Conservation (phyloP, 768 basidiomycete genomes). For the Tylopilus balloui region DNA sequence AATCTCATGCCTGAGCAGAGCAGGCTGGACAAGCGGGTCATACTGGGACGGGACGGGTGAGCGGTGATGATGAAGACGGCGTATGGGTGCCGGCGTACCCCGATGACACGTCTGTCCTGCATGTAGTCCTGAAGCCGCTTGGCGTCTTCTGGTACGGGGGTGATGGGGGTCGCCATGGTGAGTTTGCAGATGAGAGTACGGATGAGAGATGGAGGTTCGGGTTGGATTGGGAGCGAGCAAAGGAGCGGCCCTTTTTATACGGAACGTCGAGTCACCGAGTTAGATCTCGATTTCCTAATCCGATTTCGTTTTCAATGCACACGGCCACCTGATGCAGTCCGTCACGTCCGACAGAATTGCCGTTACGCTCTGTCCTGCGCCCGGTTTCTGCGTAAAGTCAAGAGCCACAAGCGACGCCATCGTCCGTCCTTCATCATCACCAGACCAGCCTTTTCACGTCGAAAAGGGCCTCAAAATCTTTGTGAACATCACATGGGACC, state of each 20-base stretch:
- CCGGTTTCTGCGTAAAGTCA: constrained; percentile 74
- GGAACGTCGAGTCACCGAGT: background rate
- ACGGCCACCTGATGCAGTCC: constrained; percentile 18
- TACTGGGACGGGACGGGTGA: constrained; percentile 48
- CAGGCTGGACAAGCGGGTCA: constrained; percentile 94
- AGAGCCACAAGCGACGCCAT: constrained; percentile 39
- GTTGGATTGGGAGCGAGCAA: background rate
- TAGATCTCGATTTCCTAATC: constrained; percentile 10
- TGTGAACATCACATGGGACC: constrained; percentile 69
- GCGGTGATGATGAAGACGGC: background rate
- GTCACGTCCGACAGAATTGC: constrained; percentile 12
- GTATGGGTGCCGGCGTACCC: constrained; percentile 41
- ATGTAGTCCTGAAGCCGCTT: constrained; percentile 66
- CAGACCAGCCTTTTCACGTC: constrained; percentile 24
- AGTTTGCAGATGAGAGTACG: background rate
- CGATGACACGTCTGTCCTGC: constrained; percentile 76
- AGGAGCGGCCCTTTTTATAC: constrained; percentile 30
- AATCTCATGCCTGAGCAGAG: constrained; percentile 84
- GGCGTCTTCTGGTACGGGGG: constrained; percentile 63
- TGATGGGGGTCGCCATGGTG: constrained; percentile 34
- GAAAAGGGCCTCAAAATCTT: constrained; percentile 60
- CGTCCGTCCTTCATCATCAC: constrained; percentile 12
- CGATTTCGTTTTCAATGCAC: background rate
- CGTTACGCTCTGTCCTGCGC: constrained; percentile 47
- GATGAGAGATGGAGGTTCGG: background rate